Percentiles rank a stretch among this genome's conserved stretches.
Evolutionary conservation across 495 filamentous ascomycete species (phyloP).

Genomic region (Penicillium odoratum): DNA sequence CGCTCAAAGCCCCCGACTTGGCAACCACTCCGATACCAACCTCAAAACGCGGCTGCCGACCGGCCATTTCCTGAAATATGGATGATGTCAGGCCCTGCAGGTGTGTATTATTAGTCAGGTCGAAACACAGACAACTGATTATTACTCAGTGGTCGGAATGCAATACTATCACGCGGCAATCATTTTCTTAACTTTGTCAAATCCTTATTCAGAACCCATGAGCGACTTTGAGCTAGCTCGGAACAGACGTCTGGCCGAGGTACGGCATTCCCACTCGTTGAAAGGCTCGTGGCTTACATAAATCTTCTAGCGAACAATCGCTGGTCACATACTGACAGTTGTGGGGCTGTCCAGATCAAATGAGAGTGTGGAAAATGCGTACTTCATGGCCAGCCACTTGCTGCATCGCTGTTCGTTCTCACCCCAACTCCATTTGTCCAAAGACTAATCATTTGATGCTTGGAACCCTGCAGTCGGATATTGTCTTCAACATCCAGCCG

Average conservation of each 20-base stretch:
- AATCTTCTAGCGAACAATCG: slow-evolving; percentile 27
- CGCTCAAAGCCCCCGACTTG: slow-evolving; percentile 31
- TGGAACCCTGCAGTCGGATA: slow-evolving; percentile 29
- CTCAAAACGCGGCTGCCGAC: slow-evolving; percentile 22
- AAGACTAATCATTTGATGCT: not conserved
- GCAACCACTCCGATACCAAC: slow-evolving; percentile 38
- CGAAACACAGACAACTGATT: not conserved
- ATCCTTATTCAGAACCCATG: slow-evolving; percentile 21
- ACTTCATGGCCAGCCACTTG: slow-evolving; percentile 41
- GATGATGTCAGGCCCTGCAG: slow-evolving; percentile 41
- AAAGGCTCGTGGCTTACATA: not conserved
- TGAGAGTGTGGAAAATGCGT: slow-evolving; percentile 41
- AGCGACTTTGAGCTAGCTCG: slow-evolving; percentile 34
- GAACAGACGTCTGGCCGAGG: slow-evolving; percentile 31
- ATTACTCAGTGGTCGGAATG: slow-evolving; percentile 34
- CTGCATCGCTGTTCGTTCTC: slow-evolving; percentile 37
- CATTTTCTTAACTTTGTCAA: slow-evolving; percentile 35
- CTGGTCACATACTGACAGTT: slow-evolving; percentile 31
- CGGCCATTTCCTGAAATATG: slow-evolving; percentile 43
- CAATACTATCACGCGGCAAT: slow-evolving; percentile 39
- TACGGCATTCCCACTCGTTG: slow-evolving; percentile 6
- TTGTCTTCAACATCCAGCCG: slow-evolving; percentile 30
- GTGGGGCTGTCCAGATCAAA: slow-evolving; percentile 41
- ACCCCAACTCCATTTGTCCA: not conserved
- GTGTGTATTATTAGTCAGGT: slow-evolving; percentile 17